phyloP scores from a whole-genome alignment of 768 basidiomycete genomes.

The Hortiboletus campestris region DNA sequence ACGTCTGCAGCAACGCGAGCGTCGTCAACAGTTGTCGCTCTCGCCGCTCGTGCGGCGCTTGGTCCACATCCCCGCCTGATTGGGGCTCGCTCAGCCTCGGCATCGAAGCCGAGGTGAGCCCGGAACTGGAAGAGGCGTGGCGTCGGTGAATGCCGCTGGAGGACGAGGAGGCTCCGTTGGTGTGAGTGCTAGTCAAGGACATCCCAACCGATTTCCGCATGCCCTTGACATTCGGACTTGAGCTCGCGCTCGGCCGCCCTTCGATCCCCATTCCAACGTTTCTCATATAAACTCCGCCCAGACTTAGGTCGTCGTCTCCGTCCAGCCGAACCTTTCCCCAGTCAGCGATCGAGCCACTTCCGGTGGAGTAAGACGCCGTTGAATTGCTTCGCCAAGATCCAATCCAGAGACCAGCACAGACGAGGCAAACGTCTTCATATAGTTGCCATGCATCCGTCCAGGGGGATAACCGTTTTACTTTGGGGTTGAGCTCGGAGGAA shows the following conservation, averaged over 20 bases:
- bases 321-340: slow-evolving; percentile 62
- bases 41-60: slow-evolving; percentile 23
- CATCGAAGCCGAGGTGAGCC: slow-evolving; percentile 14
- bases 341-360: slow-evolving; percentile 42
- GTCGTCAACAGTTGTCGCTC: slow-evolving; percentile 44
- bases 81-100: slow-evolving; percentile 30
- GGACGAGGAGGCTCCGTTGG: slow-evolving; percentile 36
- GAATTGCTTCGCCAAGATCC: slow-evolving; percentile 59
- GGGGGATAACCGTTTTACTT: slow-evolving; percentile 41
- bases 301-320: slow-evolving; percentile 60
- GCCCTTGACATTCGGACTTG: slow-evolving; percentile 34
- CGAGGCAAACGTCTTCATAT: slow-evolving; percentile 81
- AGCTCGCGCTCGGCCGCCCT: slow-evolving; percentile 43
- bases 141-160: slow-evolving; percentile 30
- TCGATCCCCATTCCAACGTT: slow-evolving; percentile 72
- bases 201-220: slow-evolving; percentile 48
- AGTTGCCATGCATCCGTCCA: slow-evolving; percentile 80
- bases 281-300: slow-evolving; percentile 45
- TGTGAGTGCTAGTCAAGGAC: slow-evolving; percentile 37
- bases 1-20: slow-evolving; percentile 61
- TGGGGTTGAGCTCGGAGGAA: slow-evolving; percentile 29
- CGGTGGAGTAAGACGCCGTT: slow-evolving; percentile 46
- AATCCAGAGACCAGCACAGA: slow-evolving; percentile 83
- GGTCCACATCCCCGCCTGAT: slow-evolving; percentile 8
- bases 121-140: slow-evolving; percentile 33